phyloP scores from a whole-genome alignment of 2,329 filamentous ascomycete species.

The Ascochyta pisi region DNA sequence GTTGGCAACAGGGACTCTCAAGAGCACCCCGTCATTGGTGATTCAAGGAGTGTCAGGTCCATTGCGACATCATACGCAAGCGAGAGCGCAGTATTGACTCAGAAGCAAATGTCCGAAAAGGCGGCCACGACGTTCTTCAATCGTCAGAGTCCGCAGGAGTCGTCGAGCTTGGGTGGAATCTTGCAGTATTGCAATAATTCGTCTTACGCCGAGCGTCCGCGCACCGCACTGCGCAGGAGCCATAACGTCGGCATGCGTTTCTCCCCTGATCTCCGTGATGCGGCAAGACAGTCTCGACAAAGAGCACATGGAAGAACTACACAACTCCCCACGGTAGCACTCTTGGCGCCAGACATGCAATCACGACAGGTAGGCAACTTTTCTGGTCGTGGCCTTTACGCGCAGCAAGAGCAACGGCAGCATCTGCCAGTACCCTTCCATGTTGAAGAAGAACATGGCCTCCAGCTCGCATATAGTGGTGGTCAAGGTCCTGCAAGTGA shows the following conservation, averaged over 20 bases:
- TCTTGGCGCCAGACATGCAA: conserved; percentile 10
- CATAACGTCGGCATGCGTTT: background rate
- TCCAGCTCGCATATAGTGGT: background rate
- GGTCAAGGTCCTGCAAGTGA: background rate
- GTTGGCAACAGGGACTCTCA: background rate
- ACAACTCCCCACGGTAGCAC: conserved; percentile 26
- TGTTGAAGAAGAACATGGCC: background rate
- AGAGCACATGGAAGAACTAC: background rate
- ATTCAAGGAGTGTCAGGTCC: background rate
- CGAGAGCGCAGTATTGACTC: background rate
- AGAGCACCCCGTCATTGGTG: background rate
- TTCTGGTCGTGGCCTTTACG: conserved; percentile 33
- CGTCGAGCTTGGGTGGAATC: conserved; percentile 34
- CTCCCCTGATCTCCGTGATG: background rate
- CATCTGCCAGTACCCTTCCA: background rate
- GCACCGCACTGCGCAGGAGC: conserved; percentile 1
- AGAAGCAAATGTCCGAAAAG: background rate
- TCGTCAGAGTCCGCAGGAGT: conserved; percentile 17
- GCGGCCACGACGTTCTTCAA: background rate
- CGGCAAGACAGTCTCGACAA: background rate
- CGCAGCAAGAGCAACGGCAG: conserved; percentile 33
- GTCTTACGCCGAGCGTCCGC: conserved; percentile 19
- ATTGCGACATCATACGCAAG: background rate
- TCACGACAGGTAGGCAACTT: conserved; percentile 18
- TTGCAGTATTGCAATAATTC: conserved; percentile 37